A percentile compares a stretch with the other conserved stretches of the same genome.
phyloP scores from a whole-genome alignment of 179 eudicot genomes.

The Heliamphora pulchella region DNA sequence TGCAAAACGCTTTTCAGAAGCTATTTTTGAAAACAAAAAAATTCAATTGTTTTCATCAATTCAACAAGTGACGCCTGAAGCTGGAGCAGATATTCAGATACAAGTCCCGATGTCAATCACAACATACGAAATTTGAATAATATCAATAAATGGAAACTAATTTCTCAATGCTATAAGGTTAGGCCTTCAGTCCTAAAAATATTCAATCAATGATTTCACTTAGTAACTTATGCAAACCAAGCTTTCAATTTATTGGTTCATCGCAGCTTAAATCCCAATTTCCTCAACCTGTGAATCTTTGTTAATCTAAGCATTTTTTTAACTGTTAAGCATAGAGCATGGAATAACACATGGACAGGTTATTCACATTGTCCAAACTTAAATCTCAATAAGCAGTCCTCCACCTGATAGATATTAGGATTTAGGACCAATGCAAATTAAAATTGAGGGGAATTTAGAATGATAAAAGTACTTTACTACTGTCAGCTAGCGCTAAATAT shows the following conservation, averaged over 20 bases:
- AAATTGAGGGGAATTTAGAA: background rate
- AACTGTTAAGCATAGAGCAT: background rate
- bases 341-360: background rate
- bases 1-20: too few relatives aligned
- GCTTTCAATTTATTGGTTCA: background rate
- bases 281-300: background rate
- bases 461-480: background rate
- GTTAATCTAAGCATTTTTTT: background rate
- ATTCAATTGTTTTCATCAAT: background rate
- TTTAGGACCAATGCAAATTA: background rate
- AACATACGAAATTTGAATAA: background rate
- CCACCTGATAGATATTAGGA: background rate
- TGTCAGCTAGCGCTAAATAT: background rate
- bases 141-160: background rate
- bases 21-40: background rate
- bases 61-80: constrained; percentile 2
- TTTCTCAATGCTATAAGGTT: background rate
- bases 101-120: background rate
- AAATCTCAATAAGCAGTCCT: constrained; percentile 1
- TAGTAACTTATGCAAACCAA: background rate
- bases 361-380: background rate
- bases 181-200: background rate
- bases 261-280: background rate
- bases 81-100: background rate
- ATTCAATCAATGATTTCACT: background rate